phyloP scores from a whole-genome alignment of 1,139 yeast species.

The Debaryomyces fabryi region DNA sequence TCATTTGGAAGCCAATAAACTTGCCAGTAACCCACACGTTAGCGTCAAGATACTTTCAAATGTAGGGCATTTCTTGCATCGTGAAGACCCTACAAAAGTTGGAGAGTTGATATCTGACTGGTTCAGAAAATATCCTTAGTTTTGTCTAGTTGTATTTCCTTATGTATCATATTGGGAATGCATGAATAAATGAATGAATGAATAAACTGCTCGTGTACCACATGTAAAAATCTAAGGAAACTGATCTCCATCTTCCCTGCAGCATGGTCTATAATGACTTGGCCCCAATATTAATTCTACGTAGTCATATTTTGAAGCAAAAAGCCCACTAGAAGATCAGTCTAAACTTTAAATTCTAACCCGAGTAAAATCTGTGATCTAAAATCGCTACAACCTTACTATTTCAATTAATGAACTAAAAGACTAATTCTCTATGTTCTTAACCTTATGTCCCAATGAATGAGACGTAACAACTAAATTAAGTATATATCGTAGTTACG shows the following conservation, averaged over 20 bases:
- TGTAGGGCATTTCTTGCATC: slow-evolving; percentile 46
- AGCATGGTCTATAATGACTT: not conserved
- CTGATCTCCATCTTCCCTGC: not conserved
- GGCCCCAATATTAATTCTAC: not conserved
- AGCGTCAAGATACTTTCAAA: slow-evolving; percentile 33
- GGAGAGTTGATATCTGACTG: slow-evolving; percentile 32
- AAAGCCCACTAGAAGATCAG: not conserved
- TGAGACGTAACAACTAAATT: not conserved
- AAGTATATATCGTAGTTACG: not conserved
- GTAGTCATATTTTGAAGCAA: not conserved
- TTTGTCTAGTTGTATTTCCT: not conserved
- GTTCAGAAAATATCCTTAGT: slow-evolving; percentile 20
- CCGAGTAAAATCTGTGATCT: not conserved
- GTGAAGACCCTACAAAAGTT: slow-evolving; percentile 41
- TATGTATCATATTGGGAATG: not conserved
- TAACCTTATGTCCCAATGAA: not conserved
- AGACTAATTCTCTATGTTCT: not conserved
- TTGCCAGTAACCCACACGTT: slow-evolving; percentile 24
- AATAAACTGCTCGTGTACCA: not conserved
- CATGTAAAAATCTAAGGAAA: not conserved
- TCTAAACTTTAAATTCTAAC: not conserved
- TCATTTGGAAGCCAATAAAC: slow-evolving; percentile 28
- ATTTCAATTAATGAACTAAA: not conserved
- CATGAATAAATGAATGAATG: not conserved
- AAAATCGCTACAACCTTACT: not conserved